These are phyloP conservation scores for Aspergillus neoniger DNA, from an alignment of 2,329 filamentous ascomycete genomes.

Conservation along the genomic window DNA sequence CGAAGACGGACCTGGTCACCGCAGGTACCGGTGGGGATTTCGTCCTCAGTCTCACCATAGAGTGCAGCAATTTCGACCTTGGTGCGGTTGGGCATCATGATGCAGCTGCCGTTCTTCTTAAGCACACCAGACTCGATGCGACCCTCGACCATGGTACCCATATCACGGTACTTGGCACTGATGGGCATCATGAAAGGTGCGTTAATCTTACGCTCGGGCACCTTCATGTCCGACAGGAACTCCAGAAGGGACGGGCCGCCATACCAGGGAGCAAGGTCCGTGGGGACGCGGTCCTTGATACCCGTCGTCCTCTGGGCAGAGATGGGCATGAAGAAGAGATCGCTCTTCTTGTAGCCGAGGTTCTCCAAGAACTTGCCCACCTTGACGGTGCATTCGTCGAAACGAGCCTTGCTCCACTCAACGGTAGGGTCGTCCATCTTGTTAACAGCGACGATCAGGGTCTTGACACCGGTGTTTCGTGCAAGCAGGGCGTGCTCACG, in stretches of 20 bases:
- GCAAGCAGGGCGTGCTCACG: slow-evolving; percentile 97
- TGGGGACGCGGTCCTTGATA: slow-evolving; percentile 84
- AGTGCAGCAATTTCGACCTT: slow-evolving; percentile 77
- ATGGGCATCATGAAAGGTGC: slow-evolving; percentile 99
- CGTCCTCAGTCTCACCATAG: slow-evolving; percentile 95
- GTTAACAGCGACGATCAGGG: slow-evolving; percentile 91
- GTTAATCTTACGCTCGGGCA: slow-evolving; percentile 92
- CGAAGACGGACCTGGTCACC: slow-evolving; percentile 94
- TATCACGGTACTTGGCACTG: slow-evolving; percentile 92
- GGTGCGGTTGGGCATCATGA: slow-evolving; percentile 96
- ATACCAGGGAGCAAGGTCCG: slow-evolving; percentile 78
- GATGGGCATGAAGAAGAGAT: slow-evolving; percentile 94
- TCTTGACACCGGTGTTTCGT: slow-evolving; percentile 97
- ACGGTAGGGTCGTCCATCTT: slow-evolving; percentile 99
- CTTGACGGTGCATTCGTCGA: slow-evolving; percentile 90
- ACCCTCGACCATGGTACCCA: slow-evolving; percentile 96
- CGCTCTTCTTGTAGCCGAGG: slow-evolving; percentile 92
- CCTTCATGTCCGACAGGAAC: slow-evolving; percentile 90
- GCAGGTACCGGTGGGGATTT: slow-evolving; percentile 76
- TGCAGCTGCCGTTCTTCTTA: slow-evolving; percentile 80
- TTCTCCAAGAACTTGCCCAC: slow-evolving; percentile 84
- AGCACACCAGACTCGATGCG: slow-evolving; percentile 94
- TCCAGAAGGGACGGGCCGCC: slow-evolving; percentile 88
- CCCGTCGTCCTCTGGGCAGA: slow-evolving; percentile 83
- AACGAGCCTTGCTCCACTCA: slow-evolving; percentile 90